These are phyloP conservation scores for Oxyria digyna DNA, from an alignment of 148 eudicot species.

Conservation along the genomic window DNA sequence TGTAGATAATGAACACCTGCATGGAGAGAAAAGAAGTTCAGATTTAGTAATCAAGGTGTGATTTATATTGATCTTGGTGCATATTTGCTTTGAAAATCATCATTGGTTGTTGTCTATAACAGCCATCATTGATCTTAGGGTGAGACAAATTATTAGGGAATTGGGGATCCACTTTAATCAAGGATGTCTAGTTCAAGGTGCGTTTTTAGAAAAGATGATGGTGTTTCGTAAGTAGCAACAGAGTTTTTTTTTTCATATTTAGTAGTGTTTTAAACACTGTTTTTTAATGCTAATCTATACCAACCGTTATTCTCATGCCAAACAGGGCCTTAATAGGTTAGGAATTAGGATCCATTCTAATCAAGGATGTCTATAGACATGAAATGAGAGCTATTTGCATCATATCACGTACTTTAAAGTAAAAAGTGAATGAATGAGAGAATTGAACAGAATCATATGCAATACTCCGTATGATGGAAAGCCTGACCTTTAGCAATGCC, in stretches of 20 bases:
- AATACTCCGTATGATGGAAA: slow-evolving; percentile 1
- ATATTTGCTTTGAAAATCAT: background rate
- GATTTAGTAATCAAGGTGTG: no score
- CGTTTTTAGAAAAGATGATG: no score
- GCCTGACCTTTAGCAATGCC: slow-evolving; percentile 67
- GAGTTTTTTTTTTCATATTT: no score
- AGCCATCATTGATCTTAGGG: background rate
- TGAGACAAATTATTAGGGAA: background rate
- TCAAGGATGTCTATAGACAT: background rate
- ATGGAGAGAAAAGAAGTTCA: no score
- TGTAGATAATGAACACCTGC: slow-evolving; percentile 71
- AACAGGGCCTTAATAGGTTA: no score
- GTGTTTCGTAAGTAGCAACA: no score
- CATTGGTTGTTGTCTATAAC: background rate
- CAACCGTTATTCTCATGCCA: no score
- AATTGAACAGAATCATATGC: background rate
- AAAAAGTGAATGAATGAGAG: background rate
- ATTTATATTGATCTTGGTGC: background rate
- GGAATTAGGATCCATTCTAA: no score
- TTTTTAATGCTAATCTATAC: no score
- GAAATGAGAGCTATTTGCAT: background rate
- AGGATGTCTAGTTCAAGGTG: no score
- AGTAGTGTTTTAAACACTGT: no score
- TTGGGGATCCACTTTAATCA: no score
- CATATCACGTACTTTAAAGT: background rate